These are phyloP conservation scores for Lantana camara DNA, from an alignment of 257 asterid species.

Conservation along the genomic window DNA sequence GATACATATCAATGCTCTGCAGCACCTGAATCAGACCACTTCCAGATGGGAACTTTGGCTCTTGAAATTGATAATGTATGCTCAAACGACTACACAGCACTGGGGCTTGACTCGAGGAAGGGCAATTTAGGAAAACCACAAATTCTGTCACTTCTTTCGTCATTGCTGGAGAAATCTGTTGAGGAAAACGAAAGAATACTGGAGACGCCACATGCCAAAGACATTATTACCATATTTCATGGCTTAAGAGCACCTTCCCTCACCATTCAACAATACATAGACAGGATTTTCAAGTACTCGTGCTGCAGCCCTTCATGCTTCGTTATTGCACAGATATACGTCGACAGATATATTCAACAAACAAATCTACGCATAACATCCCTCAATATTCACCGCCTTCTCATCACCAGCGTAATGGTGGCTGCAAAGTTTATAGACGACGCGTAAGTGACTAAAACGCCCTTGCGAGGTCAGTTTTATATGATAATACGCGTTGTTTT, in stretches of 20 bases:
- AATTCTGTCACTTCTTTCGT: slow-evolving; percentile 59
- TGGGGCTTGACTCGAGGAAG: slow-evolving; percentile 65
- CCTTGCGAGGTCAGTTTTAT: too few relatives aligned
- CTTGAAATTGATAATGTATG: slow-evolving; percentile 39
- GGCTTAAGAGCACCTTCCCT: slow-evolving; percentile 81
- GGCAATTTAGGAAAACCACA: slow-evolving; percentile 59
- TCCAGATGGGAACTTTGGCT: slow-evolving; percentile 59
- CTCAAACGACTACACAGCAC: slow-evolving; percentile 44
- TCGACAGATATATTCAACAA: slow-evolving; percentile 62
- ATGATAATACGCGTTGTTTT: too few relatives aligned
- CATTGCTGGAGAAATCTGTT: slow-evolving; percentile 68
- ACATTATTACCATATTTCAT: slow-evolving; percentile 69
- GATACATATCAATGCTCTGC: slow-evolving; percentile 24
- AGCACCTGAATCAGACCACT: slow-evolving; percentile 29
- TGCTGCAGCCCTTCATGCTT: slow-evolving; percentile 96
- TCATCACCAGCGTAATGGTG: slow-evolving; percentile 78
- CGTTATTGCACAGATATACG: slow-evolving; percentile 67
- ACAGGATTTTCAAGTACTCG: slow-evolving; percentile 83
- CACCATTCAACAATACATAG: slow-evolving; percentile 69
- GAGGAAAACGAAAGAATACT: slow-evolving; percentile 58
- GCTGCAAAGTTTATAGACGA: slow-evolving; percentile 90
- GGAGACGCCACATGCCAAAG: slow-evolving; percentile 50
- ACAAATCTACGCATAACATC: slow-evolving; percentile 54
- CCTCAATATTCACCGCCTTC: slow-evolving; percentile 75
- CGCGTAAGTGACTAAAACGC: slow-evolving; percentile 53